A percentile compares a stretch with the other conserved stretches of the same genome.
phyloP scores from a whole-genome alignment of 2,329 filamentous ascomycete genomes.

The Zasmidium angulare region DNA sequence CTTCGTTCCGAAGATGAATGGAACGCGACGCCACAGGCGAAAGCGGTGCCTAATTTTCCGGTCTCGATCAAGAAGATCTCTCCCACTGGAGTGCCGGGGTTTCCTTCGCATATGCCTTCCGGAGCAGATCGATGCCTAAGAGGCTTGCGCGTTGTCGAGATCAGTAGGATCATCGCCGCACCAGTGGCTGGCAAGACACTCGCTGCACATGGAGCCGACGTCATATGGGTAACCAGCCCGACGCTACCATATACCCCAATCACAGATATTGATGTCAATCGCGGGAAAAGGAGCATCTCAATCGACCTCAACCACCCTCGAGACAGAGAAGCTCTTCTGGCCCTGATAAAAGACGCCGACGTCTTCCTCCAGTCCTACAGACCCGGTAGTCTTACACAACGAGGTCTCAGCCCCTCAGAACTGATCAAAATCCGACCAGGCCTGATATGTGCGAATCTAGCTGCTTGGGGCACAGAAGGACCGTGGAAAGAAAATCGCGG shows the following conservation, averaged over 20 bases:
- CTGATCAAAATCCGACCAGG: constrained; percentile 43
- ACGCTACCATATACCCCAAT: constrained; percentile 26
- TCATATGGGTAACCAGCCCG: constrained; percentile 32
- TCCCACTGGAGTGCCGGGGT: constrained; percentile 14
- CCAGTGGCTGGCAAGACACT: constrained; percentile 31
- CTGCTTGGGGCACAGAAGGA: constrained; percentile 52
- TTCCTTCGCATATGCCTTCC: constrained; percentile 30
- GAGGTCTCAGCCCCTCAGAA: constrained; percentile 43
- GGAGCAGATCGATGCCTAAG: constrained; percentile 29
- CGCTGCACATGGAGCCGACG: constrained; percentile 33
- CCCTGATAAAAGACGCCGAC: constrained; percentile 39
- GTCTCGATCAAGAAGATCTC: constrained; percentile 44
- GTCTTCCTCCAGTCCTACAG: constrained; percentile 51
- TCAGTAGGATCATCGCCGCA: constrained; percentile 32
- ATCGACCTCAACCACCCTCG: constrained; percentile 35
- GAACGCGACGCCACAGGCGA: constrained; percentile 52
- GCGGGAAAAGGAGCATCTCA: constrained; percentile 33
- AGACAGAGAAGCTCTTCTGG: constrained; percentile 29
- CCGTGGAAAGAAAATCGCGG: constrained; percentile 51
- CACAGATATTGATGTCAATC: constrained; percentile 28
- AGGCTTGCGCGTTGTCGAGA: constrained; percentile 38
- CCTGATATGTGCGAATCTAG: constrained; percentile 54
- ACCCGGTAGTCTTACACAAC: constrained; percentile 47
- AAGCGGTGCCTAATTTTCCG: constrained; percentile 47
- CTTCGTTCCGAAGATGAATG: constrained; percentile 53